These are phyloP conservation scores for Alternaria triticimaculans DNA, from an alignment of 2,329 filamentous ascomycete species.

Conservation along the genomic window DNA sequence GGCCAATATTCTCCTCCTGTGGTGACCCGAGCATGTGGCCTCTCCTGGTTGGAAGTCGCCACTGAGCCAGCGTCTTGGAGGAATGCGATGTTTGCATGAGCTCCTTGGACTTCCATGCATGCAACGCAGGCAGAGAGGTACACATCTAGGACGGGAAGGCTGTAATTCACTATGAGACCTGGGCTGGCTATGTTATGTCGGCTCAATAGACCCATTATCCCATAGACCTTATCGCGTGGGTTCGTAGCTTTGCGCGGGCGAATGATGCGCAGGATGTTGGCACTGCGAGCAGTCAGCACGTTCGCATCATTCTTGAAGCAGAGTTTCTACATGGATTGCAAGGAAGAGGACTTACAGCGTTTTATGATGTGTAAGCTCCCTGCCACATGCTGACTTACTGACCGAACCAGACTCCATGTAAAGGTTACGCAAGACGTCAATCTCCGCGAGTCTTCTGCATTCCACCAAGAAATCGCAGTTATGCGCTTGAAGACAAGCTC, in stretches of 20 bases:
- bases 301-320: background rate
- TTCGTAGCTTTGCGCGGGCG: background rate
- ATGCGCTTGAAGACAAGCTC: background rate
- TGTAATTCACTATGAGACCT: background rate
- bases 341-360: background rate
- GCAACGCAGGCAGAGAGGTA: background rate
- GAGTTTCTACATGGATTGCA: fast-evolving
- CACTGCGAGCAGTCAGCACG: background rate
- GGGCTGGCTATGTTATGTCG: background rate
- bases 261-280: background rate
- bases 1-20: background rate
- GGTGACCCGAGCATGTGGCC: background rate
- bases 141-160: background rate
- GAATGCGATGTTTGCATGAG: background rate
- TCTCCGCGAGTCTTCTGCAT: background rate
- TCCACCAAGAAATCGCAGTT: background rate
- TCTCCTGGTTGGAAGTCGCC: background rate
- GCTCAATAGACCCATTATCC: background rate
- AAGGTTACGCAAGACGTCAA: background rate
- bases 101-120: background rate
- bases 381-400: background rate
- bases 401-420: background rate
- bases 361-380: background rate
- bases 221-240: background rate
- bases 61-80: background rate